These are phyloP conservation scores for Chalaropsis ovoidea DNA, from an alignment of 2,329 filamentous ascomycete genomes.

Conservation along the genomic window DNA sequence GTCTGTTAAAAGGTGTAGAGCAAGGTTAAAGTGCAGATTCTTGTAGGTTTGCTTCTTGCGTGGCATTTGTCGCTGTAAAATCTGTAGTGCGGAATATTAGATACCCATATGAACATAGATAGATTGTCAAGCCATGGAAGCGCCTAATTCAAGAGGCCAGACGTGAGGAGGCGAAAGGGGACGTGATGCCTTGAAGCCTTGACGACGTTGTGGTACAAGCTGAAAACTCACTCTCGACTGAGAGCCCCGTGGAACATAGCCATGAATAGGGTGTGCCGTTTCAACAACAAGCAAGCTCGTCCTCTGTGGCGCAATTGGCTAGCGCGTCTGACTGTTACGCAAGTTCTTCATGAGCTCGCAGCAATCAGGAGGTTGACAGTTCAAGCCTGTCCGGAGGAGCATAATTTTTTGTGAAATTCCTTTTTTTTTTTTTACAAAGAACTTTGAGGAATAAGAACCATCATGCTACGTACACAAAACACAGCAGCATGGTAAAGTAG, in stretches of 20 bases:
- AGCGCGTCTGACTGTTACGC: conserved; percentile 50
- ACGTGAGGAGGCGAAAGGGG: neutral
- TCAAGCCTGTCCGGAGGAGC: conserved; percentile 22
- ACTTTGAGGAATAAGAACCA: no score
- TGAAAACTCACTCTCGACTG: no score
- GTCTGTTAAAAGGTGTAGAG: neutral
- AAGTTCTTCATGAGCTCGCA: neutral
- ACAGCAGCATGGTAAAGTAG: no score
- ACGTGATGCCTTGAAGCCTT: neutral
- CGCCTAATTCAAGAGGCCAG: neutral
- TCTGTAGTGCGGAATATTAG: neutral
- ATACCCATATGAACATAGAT: neutral
- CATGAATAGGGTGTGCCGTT: neutral
- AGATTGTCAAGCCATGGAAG: neutral
- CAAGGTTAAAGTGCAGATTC: neutral
- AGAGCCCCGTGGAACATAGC: no score
- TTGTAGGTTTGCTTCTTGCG: neutral
- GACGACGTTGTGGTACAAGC: no score
- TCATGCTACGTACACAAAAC: neutral
- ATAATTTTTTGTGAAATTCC: neutral
- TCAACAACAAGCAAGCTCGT: neutral
- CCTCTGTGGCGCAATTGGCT: conserved; percentile 43
- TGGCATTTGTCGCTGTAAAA: neutral
- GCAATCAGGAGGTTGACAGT: conserved; percentile 24
- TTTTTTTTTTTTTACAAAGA: neutral